phyloP scores from a whole-genome alignment of 2,329 filamentous ascomycete species.

The Fusarium sublunatum region DNA sequence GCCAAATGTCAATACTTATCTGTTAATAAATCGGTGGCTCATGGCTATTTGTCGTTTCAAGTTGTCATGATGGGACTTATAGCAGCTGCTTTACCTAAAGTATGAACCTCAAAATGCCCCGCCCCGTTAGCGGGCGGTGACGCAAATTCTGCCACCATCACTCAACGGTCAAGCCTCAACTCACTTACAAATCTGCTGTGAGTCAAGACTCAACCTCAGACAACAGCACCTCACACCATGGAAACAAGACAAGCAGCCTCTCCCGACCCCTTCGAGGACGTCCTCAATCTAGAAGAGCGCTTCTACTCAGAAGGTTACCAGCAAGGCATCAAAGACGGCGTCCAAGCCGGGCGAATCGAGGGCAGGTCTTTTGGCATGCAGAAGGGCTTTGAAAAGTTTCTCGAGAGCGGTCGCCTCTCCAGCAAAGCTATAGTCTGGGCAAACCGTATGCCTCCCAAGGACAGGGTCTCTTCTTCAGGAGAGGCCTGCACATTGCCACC shows the following conservation, averaged over 20 bases:
- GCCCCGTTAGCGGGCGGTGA: slow-evolving; percentile 43
- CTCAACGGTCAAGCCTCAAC: slow-evolving; percentile 22
- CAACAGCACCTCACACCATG: slow-evolving; percentile 13
- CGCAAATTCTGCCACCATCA: slow-evolving; percentile 46
- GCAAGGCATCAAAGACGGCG: slow-evolving; percentile 80
- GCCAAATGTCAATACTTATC: not conserved
- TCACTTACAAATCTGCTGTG: slow-evolving; percentile 40
- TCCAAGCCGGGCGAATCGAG: slow-evolving; percentile 82
- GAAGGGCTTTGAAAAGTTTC: slow-evolving; percentile 93
- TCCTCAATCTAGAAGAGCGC: slow-evolving; percentile 70
- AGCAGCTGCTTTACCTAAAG: not conserved
- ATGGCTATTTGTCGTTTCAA: not conserved
- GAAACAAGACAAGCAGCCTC: slow-evolving; percentile 42
- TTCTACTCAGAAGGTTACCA: slow-evolving; percentile 88
- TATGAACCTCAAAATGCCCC: slow-evolving; percentile 34
- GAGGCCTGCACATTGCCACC: slow-evolving; percentile 49
- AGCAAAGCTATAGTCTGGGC: slow-evolving; percentile 87
- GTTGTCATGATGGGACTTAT: not conserved
- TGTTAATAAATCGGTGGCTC: not conserved
- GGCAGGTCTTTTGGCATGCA: slow-evolving; percentile 91
- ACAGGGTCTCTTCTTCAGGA: not conserved
- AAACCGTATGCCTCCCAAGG: slow-evolving; percentile 65
- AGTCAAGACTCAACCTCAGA: slow-evolving; percentile 4
- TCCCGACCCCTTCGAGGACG: slow-evolving; percentile 65
- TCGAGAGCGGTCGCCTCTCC: slow-evolving; percentile 81